These are phyloP conservation scores for Pleochaeta shiraiana DNA, from an alignment of 2,329 filamentous ascomycete genomes.

Conservation along the genomic window DNA sequence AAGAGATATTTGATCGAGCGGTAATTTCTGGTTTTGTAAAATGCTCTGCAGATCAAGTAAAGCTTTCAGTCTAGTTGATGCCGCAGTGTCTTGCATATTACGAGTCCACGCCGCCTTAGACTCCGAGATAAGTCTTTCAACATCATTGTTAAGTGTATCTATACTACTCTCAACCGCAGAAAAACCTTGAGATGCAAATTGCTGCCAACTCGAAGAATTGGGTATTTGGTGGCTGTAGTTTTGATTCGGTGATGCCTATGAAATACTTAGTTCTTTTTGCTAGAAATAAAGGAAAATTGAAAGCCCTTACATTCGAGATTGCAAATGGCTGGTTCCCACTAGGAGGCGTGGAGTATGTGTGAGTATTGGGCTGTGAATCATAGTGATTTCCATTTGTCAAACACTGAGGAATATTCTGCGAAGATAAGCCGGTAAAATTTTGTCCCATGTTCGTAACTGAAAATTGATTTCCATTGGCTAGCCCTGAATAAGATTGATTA, in stretches of 20 bases:
- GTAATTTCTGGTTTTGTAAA: slow-evolving; percentile 55
- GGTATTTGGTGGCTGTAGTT: slow-evolving; percentile 20
- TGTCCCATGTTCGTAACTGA: slow-evolving; percentile 4
- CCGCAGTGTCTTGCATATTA: slow-evolving; percentile 52
- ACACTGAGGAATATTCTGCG: not conserved
- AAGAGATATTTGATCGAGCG: slow-evolving; percentile 59
- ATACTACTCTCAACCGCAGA: slow-evolving; percentile 31
- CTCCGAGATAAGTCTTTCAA: slow-evolving; percentile 53
- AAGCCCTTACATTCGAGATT: slow-evolving; percentile 13
- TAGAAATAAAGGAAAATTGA: not conserved
- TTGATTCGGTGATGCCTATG: slow-evolving; percentile 11
- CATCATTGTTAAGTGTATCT: slow-evolving; percentile 62
- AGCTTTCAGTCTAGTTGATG: slow-evolving; percentile 63
- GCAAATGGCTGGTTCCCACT: slow-evolving; percentile 13
- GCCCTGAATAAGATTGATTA: slow-evolving; percentile 5
- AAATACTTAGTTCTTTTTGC: not conserved
- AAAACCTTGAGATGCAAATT: slow-evolving; percentile 15
- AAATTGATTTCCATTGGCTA: slow-evolving; percentile 7
- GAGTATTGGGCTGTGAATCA: slow-evolving; percentile 5
- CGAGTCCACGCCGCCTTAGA: slow-evolving; percentile 53
- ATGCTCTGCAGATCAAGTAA: slow-evolving; percentile 68
- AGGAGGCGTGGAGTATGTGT: slow-evolving; percentile 1
- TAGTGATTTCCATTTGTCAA: slow-evolving; percentile 4
- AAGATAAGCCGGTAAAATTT: not conserved
- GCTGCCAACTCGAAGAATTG: slow-evolving; percentile 18